Evolutionary conservation across 768 basidiomycete genomes (phyloP).

Genomic region (Leccinum sublutescens): DNA sequence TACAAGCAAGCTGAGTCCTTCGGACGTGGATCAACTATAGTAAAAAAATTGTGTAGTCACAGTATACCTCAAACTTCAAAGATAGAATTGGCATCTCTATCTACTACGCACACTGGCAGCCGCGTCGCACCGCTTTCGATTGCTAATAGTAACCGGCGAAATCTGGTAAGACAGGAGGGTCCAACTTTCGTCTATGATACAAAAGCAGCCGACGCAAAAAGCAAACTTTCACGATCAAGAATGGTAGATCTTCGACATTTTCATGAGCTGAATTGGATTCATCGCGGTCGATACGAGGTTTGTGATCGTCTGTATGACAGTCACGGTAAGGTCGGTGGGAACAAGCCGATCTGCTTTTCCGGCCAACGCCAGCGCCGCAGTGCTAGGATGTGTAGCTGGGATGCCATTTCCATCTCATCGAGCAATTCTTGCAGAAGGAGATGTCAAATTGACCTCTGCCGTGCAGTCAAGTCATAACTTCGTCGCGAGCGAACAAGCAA

Average conservation of each 20-base stretch:
- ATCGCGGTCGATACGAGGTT: conserved; percentile 86
- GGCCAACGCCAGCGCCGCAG: conserved; percentile 1
- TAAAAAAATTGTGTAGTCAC: too few species aligned
- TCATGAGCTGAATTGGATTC: conserved; percentile 79
- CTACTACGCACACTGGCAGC: too few species aligned
- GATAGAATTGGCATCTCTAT: too few species aligned
- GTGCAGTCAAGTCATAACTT: conserved; percentile 76
- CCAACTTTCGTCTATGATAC: background rate
- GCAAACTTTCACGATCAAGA: conserved; percentile 70
- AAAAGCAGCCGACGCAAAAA: background rate
- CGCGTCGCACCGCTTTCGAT: too few species aligned
- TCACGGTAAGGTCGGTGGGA: conserved; percentile 27
- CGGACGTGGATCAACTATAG: too few species aligned
- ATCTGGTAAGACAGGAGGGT: too few species aligned
- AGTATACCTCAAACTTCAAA: too few species aligned
- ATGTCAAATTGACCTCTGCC: conserved; percentile 58
- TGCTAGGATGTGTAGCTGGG: background rate
- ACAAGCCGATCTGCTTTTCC: conserved; percentile 16
- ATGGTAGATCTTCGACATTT: conserved; percentile 81
- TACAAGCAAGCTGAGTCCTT: too few species aligned
- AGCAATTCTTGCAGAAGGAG: conserved; percentile 56
- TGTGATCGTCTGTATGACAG: conserved; percentile 78
- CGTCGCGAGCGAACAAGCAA: conserved; percentile 89
- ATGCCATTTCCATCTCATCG: conserved; percentile 40
- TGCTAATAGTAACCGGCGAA: too few species aligned